Percentiles rank a stretch among this genome's conserved stretches.
Conservation (phyloP, 306 rosid species). For the Quercus agrifolia region DNA sequence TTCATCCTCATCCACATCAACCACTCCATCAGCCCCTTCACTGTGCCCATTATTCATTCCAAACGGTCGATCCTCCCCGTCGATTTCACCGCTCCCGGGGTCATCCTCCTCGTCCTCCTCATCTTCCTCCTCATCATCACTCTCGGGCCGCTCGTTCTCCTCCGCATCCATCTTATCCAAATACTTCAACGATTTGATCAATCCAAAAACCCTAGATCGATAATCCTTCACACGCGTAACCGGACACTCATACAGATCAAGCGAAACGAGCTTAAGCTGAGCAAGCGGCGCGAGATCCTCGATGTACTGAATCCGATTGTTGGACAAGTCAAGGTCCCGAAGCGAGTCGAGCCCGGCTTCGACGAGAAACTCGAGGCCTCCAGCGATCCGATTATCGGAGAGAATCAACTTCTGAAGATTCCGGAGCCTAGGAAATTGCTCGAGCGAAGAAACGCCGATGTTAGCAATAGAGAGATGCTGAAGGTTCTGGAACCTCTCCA, state of each 20-base stretch:
- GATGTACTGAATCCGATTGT: constrained; percentile 75
- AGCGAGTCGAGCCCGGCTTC: constrained; percentile 82
- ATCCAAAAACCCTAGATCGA: constrained; percentile 94
- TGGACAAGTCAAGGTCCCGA: constrained; percentile 78
- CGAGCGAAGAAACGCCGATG: constrained; percentile 82
- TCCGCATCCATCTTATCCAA: constrained; percentile 96
- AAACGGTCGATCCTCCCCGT: constrained; percentile 59
- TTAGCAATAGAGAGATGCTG: constrained; percentile 89
- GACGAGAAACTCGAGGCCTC: constrained; percentile 70
- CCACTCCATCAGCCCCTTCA: constrained; percentile 68
- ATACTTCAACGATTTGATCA: constrained; percentile 76
- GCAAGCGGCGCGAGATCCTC: constrained; percentile 92
- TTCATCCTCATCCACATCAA: constrained; percentile 81
- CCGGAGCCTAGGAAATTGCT: constrained; percentile 77
- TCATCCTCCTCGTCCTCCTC: constrained; percentile 79
- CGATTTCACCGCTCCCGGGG: constrained; percentile 88
- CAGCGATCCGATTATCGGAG: constrained; percentile 86
- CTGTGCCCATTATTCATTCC: constrained; percentile 62
- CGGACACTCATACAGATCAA: constrained; percentile 92
- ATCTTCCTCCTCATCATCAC: constrained; percentile 78
- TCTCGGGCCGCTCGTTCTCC: constrained; percentile 84
- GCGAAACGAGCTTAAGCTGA: constrained; percentile 73
- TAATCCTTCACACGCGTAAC: constrained; percentile 88
- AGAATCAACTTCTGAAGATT: constrained; percentile 72
- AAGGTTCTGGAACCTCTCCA: constrained; percentile 79